Conservation (phyloP, 1,284 basidiomycete genomes). For the Irpex sp. region DNA sequence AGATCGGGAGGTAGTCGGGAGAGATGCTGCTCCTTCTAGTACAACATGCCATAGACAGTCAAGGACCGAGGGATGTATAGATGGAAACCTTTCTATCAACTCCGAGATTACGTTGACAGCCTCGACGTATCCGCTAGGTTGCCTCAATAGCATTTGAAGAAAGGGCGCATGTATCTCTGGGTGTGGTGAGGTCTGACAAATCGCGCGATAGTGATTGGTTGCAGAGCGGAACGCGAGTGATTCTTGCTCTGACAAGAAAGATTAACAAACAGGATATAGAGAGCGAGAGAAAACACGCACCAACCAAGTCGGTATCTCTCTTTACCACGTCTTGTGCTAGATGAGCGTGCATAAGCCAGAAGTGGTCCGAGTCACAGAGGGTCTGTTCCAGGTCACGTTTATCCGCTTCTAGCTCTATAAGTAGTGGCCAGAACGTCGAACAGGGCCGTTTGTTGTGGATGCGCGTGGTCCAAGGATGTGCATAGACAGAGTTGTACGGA, state of each 20-base stretch:
- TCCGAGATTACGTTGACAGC: conserved; percentile 11
- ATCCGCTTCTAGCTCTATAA: conserved; percentile 22
- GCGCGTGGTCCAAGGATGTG: conserved; percentile 22
- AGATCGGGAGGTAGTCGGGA: conserved; percentile 1
- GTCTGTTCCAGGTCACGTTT: conserved; percentile 24
- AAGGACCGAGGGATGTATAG: conserved; percentile 22
- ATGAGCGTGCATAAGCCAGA: conserved; percentile 38
- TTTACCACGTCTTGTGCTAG: conserved; percentile 17
- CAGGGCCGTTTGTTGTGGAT: conserved; percentile 14
- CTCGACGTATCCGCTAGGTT: conserved; percentile 7
- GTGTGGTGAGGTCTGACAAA: conserved; percentile 9
- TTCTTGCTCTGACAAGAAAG: not conserved
- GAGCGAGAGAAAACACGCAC: conserved; percentile 8
- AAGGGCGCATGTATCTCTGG: conserved; percentile 23
- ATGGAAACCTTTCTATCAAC: conserved; percentile 14
- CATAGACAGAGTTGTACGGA: conserved; percentile 16
- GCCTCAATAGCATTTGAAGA: conserved; percentile 19
- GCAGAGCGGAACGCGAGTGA: conserved; percentile 7
- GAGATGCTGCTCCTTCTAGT: conserved; percentile 5
- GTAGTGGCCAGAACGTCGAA: conserved; percentile 32
- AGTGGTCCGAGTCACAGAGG: conserved; percentile 33
- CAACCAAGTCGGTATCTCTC: not conserved
- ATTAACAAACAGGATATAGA: not conserved
- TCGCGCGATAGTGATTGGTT: conserved; percentile 21
- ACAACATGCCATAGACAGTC: conserved; percentile 27